Conservation (phyloP, 2,329 filamentous ascomycete species). For the Aspergillus fumigatiaffinis region DNA sequence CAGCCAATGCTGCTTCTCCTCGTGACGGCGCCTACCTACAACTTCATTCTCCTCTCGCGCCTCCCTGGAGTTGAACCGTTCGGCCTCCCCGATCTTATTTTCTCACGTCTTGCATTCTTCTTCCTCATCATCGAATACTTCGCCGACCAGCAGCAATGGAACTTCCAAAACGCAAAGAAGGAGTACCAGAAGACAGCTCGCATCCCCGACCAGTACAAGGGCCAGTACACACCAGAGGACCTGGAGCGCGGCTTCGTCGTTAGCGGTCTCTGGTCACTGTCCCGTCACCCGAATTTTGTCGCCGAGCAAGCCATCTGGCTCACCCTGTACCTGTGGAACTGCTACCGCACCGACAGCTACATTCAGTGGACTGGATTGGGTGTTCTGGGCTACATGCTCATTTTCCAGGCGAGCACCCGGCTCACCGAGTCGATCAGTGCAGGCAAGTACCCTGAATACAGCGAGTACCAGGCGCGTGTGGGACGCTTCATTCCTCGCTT, state of each 20-base stretch:
- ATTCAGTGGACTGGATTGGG: constrained; percentile 78
- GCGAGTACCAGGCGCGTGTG: constrained; percentile 75
- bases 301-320: constrained; percentile 92
- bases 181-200: constrained; percentile 70
- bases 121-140: constrained; percentile 68
- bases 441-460: constrained; percentile 84
- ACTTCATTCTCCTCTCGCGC: constrained; percentile 69
- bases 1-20: constrained; percentile 79
- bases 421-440: constrained; percentile 79
- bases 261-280: constrained; percentile 79
- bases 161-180: constrained; percentile 77
- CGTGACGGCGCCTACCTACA: constrained; percentile 77
- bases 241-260: constrained; percentile 87
- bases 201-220: constrained; percentile 54
- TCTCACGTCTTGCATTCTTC: constrained; percentile 53
- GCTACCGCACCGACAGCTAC: constrained; percentile 64
- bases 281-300: constrained; percentile 90
- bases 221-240: constrained; percentile 62
- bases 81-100: constrained; percentile 56
- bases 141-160: constrained; percentile 91
- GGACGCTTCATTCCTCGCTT: constrained; percentile 72
- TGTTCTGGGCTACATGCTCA: constrained; percentile 62
- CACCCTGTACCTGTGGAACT: constrained; percentile 81
- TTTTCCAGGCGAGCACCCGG: constrained; percentile 87
- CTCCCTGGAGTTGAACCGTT: constrained; percentile 54